These are phyloP conservation scores for Trichomonas gallinae DNA, from an alignment of 208 protist genomes.

Conservation along the genomic window DNA sequence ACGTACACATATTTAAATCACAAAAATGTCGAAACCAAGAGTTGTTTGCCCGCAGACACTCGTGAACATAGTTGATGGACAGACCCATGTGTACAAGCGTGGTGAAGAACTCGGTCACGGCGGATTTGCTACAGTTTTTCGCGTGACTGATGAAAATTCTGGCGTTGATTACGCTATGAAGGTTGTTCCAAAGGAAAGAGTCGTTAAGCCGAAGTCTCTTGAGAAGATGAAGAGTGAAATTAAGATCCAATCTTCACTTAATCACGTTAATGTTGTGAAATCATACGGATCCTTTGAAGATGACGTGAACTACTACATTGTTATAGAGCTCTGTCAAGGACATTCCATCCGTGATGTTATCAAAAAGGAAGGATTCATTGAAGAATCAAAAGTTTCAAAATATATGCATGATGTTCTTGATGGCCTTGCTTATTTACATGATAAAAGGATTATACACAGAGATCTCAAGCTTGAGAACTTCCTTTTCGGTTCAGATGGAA, in stretches of 20 bases:
- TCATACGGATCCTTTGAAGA: slow-evolving; percentile 81
- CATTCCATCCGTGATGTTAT: neutral
- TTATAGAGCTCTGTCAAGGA: slow-evolving; percentile 71
- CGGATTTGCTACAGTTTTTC: neutral
- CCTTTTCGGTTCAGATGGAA: slow-evolving; percentile 61
- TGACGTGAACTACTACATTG: slow-evolving; percentile 73
- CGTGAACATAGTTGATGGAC: neutral
- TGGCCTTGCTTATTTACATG: neutral
- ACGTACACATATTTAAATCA: neutral
- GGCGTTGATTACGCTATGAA: slow-evolving; percentile 67
- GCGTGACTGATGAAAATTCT: neutral
- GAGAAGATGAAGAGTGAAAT: slow-evolving; percentile 70
- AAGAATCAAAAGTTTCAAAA: neutral
- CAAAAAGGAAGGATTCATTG: neutral
- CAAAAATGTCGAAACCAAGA: neutral
- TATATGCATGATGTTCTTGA: neutral
- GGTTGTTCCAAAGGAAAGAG: slow-evolving; percentile 59
- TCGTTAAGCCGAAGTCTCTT: neutral
- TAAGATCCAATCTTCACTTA: slow-evolving; percentile 72
- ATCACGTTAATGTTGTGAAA: slow-evolving; percentile 78
- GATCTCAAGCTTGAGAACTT: slow-evolving; percentile 87
- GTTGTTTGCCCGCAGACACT: neutral
- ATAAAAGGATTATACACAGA: slow-evolving; percentile 70
- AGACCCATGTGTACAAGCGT: neutral
- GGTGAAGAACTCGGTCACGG: neutral